Evolutionary conservation across 2,329 filamentous ascomycete genomes (phyloP), one percentile per base, ranked within the genome.

Genomic region (Plectosphaerella plurivora): DNA sequence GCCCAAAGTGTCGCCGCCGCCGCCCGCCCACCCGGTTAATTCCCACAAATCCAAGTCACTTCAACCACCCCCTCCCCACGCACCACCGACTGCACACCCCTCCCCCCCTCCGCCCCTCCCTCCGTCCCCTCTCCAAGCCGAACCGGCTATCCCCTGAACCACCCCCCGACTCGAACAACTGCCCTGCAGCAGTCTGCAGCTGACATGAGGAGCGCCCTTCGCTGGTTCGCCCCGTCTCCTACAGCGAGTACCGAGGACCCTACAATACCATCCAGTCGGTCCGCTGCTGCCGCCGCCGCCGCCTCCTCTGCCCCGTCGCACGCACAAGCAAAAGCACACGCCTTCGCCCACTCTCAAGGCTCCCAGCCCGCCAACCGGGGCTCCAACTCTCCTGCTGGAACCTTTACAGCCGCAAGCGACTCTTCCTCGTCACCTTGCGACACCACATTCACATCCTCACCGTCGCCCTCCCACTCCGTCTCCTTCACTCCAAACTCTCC

Each of bases 401-500:
- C 39, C 9, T 42, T 10, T 10, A 10, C 39, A 42, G 15, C 39
- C 14, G 24, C 28, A 14, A 22, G 35, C 47, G 47, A 49, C 47
- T 49, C 48, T 15, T 50, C 39, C 15, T 49, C 46, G 45, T 56
- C 52, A 54, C 41, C 54, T 52, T 51, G 45, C 45, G 52, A 57
- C 56, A 56, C 57, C 49, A 53, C 58, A 55, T 56, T 57, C 58
- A 55, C 39, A 16, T 18, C 59, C 51, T 53, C 59, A 55, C 59
- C 54, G 45, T 52, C 67, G 54, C 66, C 65, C 35, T 58, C 61
- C 51, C 59, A 63, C 54, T 60, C 65, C 53, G 60, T 63, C 47
- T 68, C 67, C 42, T 63, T 60, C 49, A 70, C 69, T 51, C 64
- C 65, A 18, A 56, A 52, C 49, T 69, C 73, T 56, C 72, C 74